Conservation (phyloP, 2,329 filamentous ascomycete genomes). For the Fusarium aywerte region DNA sequence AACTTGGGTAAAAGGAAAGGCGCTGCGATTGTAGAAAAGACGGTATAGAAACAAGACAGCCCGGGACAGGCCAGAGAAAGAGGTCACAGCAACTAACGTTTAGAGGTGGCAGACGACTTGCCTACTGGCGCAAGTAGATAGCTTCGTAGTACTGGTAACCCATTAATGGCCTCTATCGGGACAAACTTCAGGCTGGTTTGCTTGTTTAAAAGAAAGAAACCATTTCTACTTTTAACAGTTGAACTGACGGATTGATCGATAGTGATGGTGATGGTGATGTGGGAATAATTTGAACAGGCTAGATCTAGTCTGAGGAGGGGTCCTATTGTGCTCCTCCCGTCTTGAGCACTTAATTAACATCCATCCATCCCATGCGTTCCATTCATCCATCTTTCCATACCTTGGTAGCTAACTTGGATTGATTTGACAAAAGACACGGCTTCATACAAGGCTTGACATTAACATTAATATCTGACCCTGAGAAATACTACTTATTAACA, state of each 20-base stretch:
- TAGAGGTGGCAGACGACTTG: not conserved
- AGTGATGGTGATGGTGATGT: slow-evolving; percentile 11
- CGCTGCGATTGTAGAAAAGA: slow-evolving; percentile 23
- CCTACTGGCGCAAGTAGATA: not conserved
- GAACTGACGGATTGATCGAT: not conserved
- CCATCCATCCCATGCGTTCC: not conserved
- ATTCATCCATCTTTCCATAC: no score
- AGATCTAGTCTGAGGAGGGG: slow-evolving; percentile 7
- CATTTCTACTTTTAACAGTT: not conserved
- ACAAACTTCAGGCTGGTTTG: slow-evolving; percentile 10
- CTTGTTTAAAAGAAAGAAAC: not conserved
- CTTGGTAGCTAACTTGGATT: no score
- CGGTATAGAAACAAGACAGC: slow-evolving; percentile 30
- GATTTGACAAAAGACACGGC: no score
- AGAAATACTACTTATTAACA: not conserved
- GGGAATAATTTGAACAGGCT: slow-evolving; percentile 1
- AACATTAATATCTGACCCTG: not conserved
- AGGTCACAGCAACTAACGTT: slow-evolving; percentile 16
- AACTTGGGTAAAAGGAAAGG: slow-evolving; percentile 10
- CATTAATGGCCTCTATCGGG: slow-evolving; percentile 14
- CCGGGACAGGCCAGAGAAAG: not conserved
- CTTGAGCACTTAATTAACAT: slow-evolving; percentile 1
- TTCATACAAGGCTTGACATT: not conserved
- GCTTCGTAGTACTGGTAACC: not conserved
- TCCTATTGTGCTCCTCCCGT: slow-evolving; percentile 8